Evolutionary conservation across 192 early-diverging fungal genomes (phyloP).

Genomic region (Coemansia sp.): DNA sequence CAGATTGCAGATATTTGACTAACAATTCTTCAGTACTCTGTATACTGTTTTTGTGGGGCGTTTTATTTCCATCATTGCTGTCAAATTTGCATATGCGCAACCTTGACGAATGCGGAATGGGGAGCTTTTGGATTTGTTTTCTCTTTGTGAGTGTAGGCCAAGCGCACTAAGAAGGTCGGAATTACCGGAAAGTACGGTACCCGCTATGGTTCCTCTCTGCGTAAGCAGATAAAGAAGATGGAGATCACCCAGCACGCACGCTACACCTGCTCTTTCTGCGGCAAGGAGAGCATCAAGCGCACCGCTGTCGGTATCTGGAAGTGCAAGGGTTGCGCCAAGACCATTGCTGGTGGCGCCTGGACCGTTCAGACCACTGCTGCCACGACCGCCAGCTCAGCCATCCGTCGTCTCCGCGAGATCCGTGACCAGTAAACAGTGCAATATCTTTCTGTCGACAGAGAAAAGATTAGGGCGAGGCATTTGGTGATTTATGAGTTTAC

Average conservation of each 20-base stretch:
- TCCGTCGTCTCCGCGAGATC: slow-evolving; percentile 97
- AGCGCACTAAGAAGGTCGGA: slow-evolving; percentile 99
- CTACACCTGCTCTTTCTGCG: slow-evolving; percentile 99
- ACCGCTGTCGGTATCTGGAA: slow-evolving; percentile 98
- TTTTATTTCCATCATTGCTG: too few species aligned
- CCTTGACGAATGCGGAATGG: too few species aligned
- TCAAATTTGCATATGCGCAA: too few species aligned
- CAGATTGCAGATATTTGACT: too few species aligned
- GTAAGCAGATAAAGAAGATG: slow-evolving; percentile 98
- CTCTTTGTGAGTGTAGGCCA: slow-evolving; percentile 60
- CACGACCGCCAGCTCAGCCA: slow-evolving; percentile 86
- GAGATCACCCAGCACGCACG: slow-evolving; percentile 99
- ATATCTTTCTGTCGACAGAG: not conserved
- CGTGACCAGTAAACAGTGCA: slow-evolving; percentile 73
- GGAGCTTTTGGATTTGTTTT: not conserved
- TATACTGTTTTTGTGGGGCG: too few species aligned
- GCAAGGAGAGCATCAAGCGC: slow-evolving; percentile 95
- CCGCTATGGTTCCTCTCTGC: slow-evolving; percentile 99
- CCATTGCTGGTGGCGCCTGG: slow-evolving; percentile 97
- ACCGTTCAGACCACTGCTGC: slow-evolving; percentile 83
- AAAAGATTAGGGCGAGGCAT: not conserved
- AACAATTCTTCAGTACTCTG: too few species aligned
- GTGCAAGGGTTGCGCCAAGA: slow-evolving; percentile 94
- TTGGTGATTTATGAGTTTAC: not conserved
- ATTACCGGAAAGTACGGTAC: slow-evolving; percentile 99